Base-by-base conservation (phyloP, 2,329 filamentous ascomycete genomes). In the Macrophomina pseudophaseolina region DNA sequence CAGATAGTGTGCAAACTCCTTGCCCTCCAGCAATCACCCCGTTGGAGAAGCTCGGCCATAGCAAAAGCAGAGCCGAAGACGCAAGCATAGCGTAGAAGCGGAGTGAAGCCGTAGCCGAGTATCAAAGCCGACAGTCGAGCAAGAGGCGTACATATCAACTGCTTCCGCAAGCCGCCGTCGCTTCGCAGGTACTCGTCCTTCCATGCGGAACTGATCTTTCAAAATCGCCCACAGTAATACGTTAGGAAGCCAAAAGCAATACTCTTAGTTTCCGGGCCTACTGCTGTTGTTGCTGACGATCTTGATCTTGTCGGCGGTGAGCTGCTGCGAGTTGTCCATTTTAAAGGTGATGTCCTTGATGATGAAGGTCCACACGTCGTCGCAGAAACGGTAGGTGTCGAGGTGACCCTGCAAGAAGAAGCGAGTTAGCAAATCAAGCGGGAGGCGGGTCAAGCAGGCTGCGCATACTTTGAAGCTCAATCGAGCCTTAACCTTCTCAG, bases 271-370 rank as follows among this genome's bases (percentile, higher is more conserved):
- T 38, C 87, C 88, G 60, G 88, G 88, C 69, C 88, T 86, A 85
- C 97, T 97, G 72, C 94, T 94, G 76, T 96, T 97, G 81, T 94
- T 98, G 81, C 92, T 96, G 59, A 99, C 95, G 72, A 99, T 99
- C 88, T 98, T 98, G 80, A 99, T 92, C 79, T 93, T 94, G 76
- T 97, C 94, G 23, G 94, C 93, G 44, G 87, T 83, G 14, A 98
- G 88, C 0, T 87, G 87, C 68, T 89, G 87, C 66, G 87, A 88
- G 71, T 91, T 92, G 73, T 98, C 94, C 83, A 98, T 90, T 83
- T 99, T 99, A 84, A 99, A 98, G n/a, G 90, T 93, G 66, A 98
- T 94, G 72, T 98, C 95, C 81, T 97, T 97, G 81, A 99, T 97
- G 67, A 99, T 87, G 80, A 99, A 99, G 1, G 95, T 99, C 95